phyloP scores from a whole-genome alignment of 192 early-diverging fungal genomes.

The Umbelopsis ramanniana region DNA sequence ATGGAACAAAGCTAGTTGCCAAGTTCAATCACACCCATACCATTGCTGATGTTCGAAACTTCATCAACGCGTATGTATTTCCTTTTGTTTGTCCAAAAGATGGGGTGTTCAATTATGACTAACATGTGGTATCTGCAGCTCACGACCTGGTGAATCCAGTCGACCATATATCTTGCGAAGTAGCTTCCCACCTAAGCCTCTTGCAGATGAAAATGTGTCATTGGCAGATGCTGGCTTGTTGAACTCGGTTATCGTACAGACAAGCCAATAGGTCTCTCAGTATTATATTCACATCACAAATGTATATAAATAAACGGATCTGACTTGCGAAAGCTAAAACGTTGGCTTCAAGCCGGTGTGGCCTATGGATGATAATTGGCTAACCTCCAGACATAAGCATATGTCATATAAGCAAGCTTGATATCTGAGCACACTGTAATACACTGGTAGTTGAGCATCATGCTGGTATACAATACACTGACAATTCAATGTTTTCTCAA shows the following conservation, averaged over 20 bases:
- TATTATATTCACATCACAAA: background rate
- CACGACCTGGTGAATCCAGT: slow-evolving; percentile 59
- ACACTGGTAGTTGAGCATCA: too few relatives aligned
- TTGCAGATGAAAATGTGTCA: slow-evolving; percentile 72
- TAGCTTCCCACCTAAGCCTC: slow-evolving; percentile 83
- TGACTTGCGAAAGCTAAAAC: too few relatives aligned
- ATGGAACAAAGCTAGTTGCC: slow-evolving; percentile 90
- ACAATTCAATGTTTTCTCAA: too few relatives aligned
- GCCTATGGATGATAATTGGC: too few relatives aligned
- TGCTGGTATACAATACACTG: too few relatives aligned
- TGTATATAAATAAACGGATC: slow-evolving; percentile 16
- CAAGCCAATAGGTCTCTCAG: slow-evolving; percentile 30
- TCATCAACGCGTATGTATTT: slow-evolving; percentile 65
- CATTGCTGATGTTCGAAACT: slow-evolving; percentile 80
- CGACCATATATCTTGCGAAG: slow-evolving; percentile 80
- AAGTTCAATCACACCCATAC: slow-evolving; percentile 92
- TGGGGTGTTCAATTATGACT: background rate
- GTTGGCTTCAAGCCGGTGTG: too few relatives aligned
- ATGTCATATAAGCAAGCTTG: too few relatives aligned
- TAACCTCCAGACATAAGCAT: too few relatives aligned
- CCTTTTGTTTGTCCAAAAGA: background rate
- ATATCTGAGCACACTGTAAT: too few relatives aligned
- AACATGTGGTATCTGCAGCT: slow-evolving; percentile 35
- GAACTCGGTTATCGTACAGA: slow-evolving; percentile 87
- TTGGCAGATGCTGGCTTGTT: slow-evolving; percentile 83